Conservation (phyloP, 78 protist genomes). For the Dictyostelium capitatum region DNA sequence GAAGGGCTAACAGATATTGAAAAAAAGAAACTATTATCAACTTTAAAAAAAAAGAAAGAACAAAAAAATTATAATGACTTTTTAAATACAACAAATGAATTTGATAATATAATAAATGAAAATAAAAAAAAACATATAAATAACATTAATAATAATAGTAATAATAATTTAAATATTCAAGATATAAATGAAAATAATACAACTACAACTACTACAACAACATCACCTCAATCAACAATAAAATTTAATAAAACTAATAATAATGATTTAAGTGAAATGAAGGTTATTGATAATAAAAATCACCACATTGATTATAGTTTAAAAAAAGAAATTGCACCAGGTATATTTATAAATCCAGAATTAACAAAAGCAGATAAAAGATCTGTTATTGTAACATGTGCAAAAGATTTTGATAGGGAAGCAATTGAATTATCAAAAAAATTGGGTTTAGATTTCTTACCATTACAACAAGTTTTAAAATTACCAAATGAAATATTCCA, state of each 20-base stretch:
- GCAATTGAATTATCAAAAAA: background rate
- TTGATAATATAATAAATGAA: background rate
- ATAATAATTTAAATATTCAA: too few species aligned
- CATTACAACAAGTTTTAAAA: background rate
- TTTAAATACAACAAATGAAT: background rate
- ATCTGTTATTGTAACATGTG: background rate
- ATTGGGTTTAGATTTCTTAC: constrained; percentile 27
- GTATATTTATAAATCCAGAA: constrained; percentile 28
- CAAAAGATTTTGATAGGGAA: background rate
- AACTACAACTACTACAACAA: too few species aligned
- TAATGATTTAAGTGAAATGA: background rate
- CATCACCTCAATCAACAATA: background rate
- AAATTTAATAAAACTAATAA: background rate
- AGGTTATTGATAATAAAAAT: background rate
- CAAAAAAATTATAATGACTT: background rate
- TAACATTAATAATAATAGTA: too few species aligned
- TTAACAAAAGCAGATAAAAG: background rate
- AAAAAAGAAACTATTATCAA: too few species aligned
- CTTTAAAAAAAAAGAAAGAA: background rate
- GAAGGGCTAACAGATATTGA: background rate
- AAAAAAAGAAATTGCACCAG: constrained; percentile 50
- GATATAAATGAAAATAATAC: too few species aligned
- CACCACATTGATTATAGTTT: background rate
- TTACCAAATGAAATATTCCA: constrained; percentile 19
- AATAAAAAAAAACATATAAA: background rate